Evolutionary conservation across 2,329 filamentous ascomycete species (phyloP), one percentile per base, ranked within the genome.

Genomic region (Chaetomium globosum): DNA sequence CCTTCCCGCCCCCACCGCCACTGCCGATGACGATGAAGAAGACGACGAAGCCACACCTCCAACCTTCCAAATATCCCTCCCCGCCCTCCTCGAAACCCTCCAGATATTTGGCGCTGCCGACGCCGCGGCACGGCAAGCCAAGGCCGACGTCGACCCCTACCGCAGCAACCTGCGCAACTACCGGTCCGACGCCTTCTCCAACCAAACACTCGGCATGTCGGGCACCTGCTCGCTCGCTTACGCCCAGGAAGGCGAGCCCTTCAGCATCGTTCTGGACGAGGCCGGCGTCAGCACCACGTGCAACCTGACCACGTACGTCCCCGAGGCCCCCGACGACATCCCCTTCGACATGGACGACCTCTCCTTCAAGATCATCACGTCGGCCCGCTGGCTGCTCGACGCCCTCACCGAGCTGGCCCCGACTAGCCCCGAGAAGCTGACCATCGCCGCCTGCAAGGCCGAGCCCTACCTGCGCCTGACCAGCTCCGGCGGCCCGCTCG

Each of bases 291-390:
- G 89, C 64, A 97, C 93, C 0, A 96, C 90, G 9, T 97, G 93
- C 77, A 90, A 95, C 67, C 81, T 99, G 59, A 91, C 89, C 8
- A 98, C 95, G 0, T 99, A 97, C 78, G 85, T 93, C 58, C 86
- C 90, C 19, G 89, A 92, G 69, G 78, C 80, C 51, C 84, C 86
- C 19, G 89, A 93, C 59, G 89, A 93, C 59, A 98, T 99, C 54
- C 95, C 94, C 0, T 92, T 99, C 70, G 88, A 94, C 73, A 87
- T 93, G 36, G 86, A 92, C 59, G 85, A 88, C 60, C 82, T 98
- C 9, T 83, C 87, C 9, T 90, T 97, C 80, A 99, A 98, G 76
- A 92, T 97, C 66, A 98, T 99, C 74, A 97, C 97, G 90, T 90
- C 89, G 70, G 86, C 89, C 12, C 84, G 85, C 39, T 89, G 86